phyloP scores from a whole-genome alignment of 2,329 filamentous ascomycete species.

The Cytospora chrysosperma region DNA sequence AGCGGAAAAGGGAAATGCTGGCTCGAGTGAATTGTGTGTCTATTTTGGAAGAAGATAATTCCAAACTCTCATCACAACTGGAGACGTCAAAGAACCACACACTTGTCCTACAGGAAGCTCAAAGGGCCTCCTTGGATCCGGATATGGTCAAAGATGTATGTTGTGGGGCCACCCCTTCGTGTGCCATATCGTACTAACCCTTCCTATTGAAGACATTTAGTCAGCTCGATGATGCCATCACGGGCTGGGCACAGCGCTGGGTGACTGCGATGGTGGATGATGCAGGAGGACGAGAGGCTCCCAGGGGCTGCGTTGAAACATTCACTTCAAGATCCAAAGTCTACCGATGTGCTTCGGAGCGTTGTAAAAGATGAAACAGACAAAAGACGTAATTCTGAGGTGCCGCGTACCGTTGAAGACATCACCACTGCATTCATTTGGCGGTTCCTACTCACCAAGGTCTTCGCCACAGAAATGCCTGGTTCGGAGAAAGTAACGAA shows the following conservation, averaged over 20 bases:
- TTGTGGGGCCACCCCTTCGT: background rate
- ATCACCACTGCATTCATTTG: background rate
- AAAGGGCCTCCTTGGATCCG: background rate
- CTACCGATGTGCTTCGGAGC: background rate
- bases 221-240: background rate
- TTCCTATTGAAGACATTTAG: background rate
- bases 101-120: background rate
- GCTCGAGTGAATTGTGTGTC: background rate
- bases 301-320: background rate
- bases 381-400: too few species aligned
- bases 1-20: background rate
- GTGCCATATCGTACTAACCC: background rate
- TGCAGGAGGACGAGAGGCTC: background rate
- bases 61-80: background rate
- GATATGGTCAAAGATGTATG: background rate
- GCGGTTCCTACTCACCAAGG: background rate
- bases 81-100: background rate
- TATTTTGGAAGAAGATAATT: background rate
- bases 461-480: background rate
- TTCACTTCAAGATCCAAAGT: background rate
- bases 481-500: background rate
- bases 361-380: background rate
- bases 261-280: background rate
- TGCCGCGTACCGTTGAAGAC: background rate
- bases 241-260: background rate